phyloP scores from a whole-genome alignment of 2,329 filamentous ascomycete genomes.

The Phialophora expanda region DNA sequence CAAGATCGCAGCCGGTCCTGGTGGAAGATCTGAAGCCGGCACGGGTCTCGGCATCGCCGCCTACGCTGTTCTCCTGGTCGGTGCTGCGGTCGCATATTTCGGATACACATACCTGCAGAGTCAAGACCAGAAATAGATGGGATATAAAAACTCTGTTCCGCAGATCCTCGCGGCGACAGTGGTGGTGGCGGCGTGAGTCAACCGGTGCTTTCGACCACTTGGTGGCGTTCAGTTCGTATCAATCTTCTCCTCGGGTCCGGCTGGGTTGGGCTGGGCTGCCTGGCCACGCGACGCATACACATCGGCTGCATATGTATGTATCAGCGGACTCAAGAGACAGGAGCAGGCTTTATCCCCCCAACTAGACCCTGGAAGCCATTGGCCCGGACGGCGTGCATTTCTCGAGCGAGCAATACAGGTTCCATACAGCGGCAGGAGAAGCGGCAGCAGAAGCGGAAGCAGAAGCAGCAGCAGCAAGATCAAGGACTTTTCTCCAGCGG shows the following conservation, averaged over 20 bases:
- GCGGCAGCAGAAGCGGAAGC: no score
- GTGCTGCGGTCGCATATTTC: constrained; percentile 76
- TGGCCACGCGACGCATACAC: background rate
- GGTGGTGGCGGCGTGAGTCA: background rate
- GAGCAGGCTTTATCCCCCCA: background rate
- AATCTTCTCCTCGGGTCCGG: background rate
- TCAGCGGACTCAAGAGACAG: background rate
- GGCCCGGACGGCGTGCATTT: background rate
- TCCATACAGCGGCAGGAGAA: background rate
- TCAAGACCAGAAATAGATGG: constrained; percentile 46
- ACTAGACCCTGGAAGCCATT: background rate
- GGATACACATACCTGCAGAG: constrained; percentile 85
- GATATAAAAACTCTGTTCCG: background rate
- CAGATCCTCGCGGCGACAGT: background rate
- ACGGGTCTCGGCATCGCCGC: constrained; percentile 74
- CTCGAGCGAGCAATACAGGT: background rate
- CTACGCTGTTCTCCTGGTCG: constrained; percentile 79
- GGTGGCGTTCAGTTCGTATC: background rate
- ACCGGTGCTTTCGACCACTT: background rate
- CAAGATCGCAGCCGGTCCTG: constrained; percentile 49
- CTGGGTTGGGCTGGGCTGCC: background rate
- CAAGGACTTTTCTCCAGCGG: background rate
- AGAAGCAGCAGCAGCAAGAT: background rate
- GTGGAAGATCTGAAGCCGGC: constrained; percentile 49
- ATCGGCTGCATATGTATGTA: background rate